Evolutionary conservation across 768 basidiomycete genomes (phyloP).

Genomic region (Dioszegia hungarica): DNA sequence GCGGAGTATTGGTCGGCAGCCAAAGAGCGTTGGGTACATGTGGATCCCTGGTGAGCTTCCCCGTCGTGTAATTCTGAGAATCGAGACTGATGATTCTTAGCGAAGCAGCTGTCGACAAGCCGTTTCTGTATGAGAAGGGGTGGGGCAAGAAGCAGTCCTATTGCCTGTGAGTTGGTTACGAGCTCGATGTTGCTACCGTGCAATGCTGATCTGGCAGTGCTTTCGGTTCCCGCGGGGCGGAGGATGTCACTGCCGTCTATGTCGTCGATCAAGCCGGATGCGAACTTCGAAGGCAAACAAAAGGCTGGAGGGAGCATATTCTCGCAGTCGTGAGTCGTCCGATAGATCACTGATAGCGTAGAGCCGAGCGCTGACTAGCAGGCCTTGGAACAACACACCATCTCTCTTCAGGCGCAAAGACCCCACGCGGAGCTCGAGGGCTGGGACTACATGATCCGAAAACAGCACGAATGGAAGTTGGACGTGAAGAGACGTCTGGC

Average conservation of each 20-base stretch:
- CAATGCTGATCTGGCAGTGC: slow-evolving; percentile 16
- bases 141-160: slow-evolving; percentile 53
- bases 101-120: slow-evolving; percentile 49
- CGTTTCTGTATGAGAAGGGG: slow-evolving; percentile 50
- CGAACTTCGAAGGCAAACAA: slow-evolving; percentile 14
- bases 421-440: slow-evolving; percentile 7
- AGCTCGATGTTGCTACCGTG: not conserved
- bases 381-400: slow-evolving; percentile 35
- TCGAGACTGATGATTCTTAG: slow-evolving; percentile 12
- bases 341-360: not conserved
- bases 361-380: slow-evolving; percentile 4
- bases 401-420: slow-evolving; percentile 22
- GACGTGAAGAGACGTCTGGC: slow-evolving; percentile 23
- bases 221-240: slow-evolving; percentile 29
- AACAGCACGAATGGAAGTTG: slow-evolving; percentile 34
- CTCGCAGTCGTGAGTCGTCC: slow-evolving; percentile 31
- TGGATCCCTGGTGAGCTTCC: slow-evolving; percentile 49
- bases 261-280: slow-evolving; percentile 37
- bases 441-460: slow-evolving; percentile 37
- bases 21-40: slow-evolving; percentile 51
- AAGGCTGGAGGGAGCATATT: slow-evolving; percentile 30
- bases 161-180: slow-evolving; percentile 44
- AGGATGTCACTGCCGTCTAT: slow-evolving; percentile 43
- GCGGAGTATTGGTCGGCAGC: slow-evolving; percentile 46
- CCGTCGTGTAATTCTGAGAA: not conserved